A percentile compares a stretch with the other conserved stretches of the same genome.
These are phyloP conservation scores for Ogataea paraovalis DNA, from an alignment of 805 yeast species.

Conservation along the genomic window DNA sequence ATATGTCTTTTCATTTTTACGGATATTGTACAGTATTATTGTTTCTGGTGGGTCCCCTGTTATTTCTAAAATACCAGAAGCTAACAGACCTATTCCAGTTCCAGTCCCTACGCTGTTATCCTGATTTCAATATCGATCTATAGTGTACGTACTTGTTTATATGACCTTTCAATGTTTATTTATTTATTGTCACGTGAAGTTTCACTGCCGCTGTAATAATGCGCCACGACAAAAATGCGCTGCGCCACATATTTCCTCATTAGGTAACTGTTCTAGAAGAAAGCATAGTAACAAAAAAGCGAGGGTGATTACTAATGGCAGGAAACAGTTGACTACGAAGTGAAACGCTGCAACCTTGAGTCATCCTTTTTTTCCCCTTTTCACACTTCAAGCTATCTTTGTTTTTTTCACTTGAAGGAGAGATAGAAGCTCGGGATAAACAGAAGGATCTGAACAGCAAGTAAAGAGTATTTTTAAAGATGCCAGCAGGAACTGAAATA, in stretches of 20 bases:
- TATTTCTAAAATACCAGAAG: not conserved
- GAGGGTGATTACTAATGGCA: constrained; percentile 1
- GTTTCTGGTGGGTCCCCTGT: not conserved
- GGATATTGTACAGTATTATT: not conserved
- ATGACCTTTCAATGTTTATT: not conserved
- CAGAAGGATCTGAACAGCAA: too few relatives aligned
- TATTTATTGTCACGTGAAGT: not conserved
- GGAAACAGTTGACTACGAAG: not conserved
- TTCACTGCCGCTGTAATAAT: too few relatives aligned
- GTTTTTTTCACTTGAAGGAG: too few relatives aligned
- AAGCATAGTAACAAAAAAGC: not conserved
- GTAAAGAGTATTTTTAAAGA: not conserved
- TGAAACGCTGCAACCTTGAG: not conserved
- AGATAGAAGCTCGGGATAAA: too few relatives aligned
- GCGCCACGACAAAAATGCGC: not conserved
- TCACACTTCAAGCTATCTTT: not conserved
- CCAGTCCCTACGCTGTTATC: not conserved
- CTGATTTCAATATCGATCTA: not conserved
- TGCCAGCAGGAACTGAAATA: not conserved
- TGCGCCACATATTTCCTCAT: not conserved
- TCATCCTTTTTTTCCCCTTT: not conserved
- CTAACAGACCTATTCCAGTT: not conserved
- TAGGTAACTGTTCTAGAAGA: not conserved
- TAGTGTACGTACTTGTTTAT: not conserved
- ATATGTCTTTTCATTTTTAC: constrained; percentile 1